A percentile compares a stretch with the other conserved stretches of the same genome.
These are phyloP conservation scores for Globisporangium uncinulatum DNA, from an alignment of 352 stramenopile genomes.

Conservation along the genomic window DNA sequence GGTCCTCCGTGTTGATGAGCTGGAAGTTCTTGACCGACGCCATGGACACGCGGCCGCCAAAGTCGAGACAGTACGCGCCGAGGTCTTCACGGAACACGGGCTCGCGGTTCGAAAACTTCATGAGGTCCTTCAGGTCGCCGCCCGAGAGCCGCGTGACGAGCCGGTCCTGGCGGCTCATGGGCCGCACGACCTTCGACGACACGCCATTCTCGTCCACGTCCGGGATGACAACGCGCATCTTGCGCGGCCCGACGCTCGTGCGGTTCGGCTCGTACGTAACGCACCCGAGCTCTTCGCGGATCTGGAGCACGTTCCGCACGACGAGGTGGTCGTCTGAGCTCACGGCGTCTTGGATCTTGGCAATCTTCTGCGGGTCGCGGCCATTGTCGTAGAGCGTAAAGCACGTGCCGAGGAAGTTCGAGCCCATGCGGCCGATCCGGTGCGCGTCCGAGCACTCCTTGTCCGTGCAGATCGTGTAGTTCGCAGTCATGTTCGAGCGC, in stretches of 20 bases:
- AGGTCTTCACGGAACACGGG: conserved; percentile 83
- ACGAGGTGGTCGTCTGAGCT: conserved; percentile 49
- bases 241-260: conserved; percentile 78
- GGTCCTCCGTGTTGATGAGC: conserved; percentile 78
- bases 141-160: conserved; percentile 66
- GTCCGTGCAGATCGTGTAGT: conserved; percentile 84
- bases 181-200: conserved; percentile 76
- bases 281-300: conserved; percentile 78
- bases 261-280: conserved; percentile 86
- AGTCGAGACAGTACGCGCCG: conserved; percentile 84
- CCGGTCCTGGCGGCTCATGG: conserved; percentile 81
- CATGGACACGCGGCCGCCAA: conserved; percentile 65
- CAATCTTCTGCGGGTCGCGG: conserved; percentile 83
- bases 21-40: conserved; percentile 89
- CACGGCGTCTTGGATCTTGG: conserved; percentile 82
- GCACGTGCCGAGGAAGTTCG: conserved; percentile 83
- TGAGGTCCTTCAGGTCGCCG: conserved; percentile 75
- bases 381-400: conserved; percentile 88
- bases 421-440: conserved; percentile 85
- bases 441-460: conserved; percentile 65
- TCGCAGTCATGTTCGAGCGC: conserved; percentile 86
- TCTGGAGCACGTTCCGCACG: conserved; percentile 81
- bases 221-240: conserved; percentile 82
- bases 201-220: conserved; percentile 77
- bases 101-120: conserved; percentile 85